Base-by-base conservation (phyloP, 2,329 filamentous ascomycete genomes). In the Chaetomium olivaceum region DNA sequence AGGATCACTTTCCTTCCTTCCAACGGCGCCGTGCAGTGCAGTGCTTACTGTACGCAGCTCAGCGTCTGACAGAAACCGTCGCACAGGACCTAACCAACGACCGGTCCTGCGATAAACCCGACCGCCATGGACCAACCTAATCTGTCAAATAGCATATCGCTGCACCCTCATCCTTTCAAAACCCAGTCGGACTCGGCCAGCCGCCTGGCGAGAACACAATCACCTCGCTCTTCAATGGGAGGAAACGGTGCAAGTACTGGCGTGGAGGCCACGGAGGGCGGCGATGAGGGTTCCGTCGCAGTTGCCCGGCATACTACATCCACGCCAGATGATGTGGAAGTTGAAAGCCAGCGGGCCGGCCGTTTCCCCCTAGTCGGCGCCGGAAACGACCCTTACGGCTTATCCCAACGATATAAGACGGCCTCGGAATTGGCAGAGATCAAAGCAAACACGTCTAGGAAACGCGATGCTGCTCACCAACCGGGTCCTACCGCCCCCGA, bases 351-450 rank as follows among this genome's bases (percentile, higher is more conserved):
- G 70, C 71, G 76, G 43, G 78, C 77, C n/a, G 73, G 82, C 52
- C 80, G 81, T 48, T 78, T 85, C 8, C 88, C 89, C 0, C 82
- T 81, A 9, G 86, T 89, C 73, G 86, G 82, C 23, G 77, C 78
- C 29, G 87, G 89, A 70, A 90, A 87, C 73, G 94, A 98, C 72
- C 94, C 94, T 0, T 95, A 92, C 77, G 87, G 89, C 62, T 87
- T 98, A 4, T 87, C 91, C 0, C 85, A 86, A 2, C 88, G 87
- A 62, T 86, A 95, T 76, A 98, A 97, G 80, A 88, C 90, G 23
- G 82, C 87, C 33, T 85, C 84, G 21, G 91, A 97, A 76, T 87
- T 97, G 69, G 85, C 88, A 43, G 82, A 86, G 72, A 94, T 96
- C 76, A 87, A 87, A 68, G 89, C 92, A 64, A 96, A 96, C 75